Evolutionary conservation across 805 yeast species (phyloP).

Genomic region (Candida endomychidarum): DNA sequence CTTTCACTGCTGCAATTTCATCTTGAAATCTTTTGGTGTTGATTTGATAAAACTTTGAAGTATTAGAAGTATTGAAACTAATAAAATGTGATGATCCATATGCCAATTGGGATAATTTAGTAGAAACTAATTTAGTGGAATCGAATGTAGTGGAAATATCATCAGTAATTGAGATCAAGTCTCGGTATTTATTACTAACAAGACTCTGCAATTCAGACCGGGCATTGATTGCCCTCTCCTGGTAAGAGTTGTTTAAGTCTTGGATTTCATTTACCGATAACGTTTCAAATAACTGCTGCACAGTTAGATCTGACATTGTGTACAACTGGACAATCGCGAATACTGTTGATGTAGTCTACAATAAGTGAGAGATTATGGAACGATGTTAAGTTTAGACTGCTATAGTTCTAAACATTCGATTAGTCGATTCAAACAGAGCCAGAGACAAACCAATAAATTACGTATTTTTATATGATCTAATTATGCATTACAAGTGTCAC

Average conservation of each 20-base stretch:
- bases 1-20: conserved; percentile 15
- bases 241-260: conserved; percentile 28
- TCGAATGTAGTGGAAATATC: conserved; percentile 36
- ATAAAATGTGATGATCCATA: conserved; percentile 30
- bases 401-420: too few species aligned
- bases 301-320: conserved; percentile 7
- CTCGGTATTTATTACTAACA: conserved; percentile 43
- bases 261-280: conserved; percentile 35
- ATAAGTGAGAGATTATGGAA: background rate
- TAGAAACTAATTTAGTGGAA: conserved; percentile 23
- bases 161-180: conserved; percentile 44
- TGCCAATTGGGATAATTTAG: conserved; percentile 30
- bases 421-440: too few species aligned
- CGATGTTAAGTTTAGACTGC: background rate
- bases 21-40: conserved; percentile 25
- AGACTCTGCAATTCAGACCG: conserved; percentile 34
- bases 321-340: background rate
- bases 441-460: conserved; percentile 1
- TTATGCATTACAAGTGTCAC: conserved; percentile 1
- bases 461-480: conserved; percentile 4
- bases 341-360: background rate
- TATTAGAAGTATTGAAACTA: conserved; percentile 17
- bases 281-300: conserved; percentile 36
- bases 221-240: conserved; percentile 26
- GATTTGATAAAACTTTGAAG: conserved; percentile 16